Evolutionary conservation across 1,284 basidiomycete genomes (phyloP).

Genomic region (Vanrija pseudolonga): DNA sequence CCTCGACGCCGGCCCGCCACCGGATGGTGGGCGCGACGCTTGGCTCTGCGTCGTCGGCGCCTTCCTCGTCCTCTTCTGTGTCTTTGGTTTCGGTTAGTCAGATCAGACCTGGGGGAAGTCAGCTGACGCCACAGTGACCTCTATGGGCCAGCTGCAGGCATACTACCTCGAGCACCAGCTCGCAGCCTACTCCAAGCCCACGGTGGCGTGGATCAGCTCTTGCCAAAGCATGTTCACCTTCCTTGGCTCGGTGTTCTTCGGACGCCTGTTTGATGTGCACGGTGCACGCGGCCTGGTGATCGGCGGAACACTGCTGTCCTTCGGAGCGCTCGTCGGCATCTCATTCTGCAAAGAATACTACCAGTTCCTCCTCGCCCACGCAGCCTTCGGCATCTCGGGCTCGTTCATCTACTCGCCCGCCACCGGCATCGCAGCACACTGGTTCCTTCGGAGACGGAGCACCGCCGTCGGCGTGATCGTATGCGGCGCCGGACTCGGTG

Average conservation of each 20-base stretch:
- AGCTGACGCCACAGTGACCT: slow-evolving; percentile 25
- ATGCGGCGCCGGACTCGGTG: slow-evolving; percentile 40
- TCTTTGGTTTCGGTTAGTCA: slow-evolving; percentile 26
- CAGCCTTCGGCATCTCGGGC: slow-evolving; percentile 37
- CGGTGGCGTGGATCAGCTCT: slow-evolving; percentile 43
- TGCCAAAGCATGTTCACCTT: slow-evolving; percentile 37
- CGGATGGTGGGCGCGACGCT: slow-evolving; percentile 25
- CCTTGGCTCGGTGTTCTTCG: slow-evolving; percentile 30
- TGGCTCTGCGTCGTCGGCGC: slow-evolving; percentile 23
- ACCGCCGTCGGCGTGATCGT: slow-evolving; percentile 44
- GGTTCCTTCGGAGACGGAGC: slow-evolving; percentile 39
- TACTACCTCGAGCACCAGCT: slow-evolving; percentile 43
- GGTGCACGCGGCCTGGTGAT: slow-evolving; percentile 30
- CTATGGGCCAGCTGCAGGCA: slow-evolving; percentile 39
- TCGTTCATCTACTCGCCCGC: slow-evolving; percentile 40
- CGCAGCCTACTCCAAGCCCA: slow-evolving; percentile 26
- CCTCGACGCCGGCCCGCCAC: slow-evolving; percentile 17
- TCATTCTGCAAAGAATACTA: slow-evolving; percentile 45
- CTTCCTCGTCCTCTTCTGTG: slow-evolving; percentile 26
- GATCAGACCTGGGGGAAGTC: not conserved
- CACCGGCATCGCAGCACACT: slow-evolving; percentile 44
- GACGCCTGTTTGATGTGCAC: slow-evolving; percentile 43
- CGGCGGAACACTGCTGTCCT: slow-evolving; percentile 26
- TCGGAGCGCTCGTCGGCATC: slow-evolving; percentile 32
- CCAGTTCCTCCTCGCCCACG: slow-evolving; percentile 43